Evolutionary conservation across 306 rosid genomes (phyloP).

Genomic region (Quercus mongolica): DNA sequence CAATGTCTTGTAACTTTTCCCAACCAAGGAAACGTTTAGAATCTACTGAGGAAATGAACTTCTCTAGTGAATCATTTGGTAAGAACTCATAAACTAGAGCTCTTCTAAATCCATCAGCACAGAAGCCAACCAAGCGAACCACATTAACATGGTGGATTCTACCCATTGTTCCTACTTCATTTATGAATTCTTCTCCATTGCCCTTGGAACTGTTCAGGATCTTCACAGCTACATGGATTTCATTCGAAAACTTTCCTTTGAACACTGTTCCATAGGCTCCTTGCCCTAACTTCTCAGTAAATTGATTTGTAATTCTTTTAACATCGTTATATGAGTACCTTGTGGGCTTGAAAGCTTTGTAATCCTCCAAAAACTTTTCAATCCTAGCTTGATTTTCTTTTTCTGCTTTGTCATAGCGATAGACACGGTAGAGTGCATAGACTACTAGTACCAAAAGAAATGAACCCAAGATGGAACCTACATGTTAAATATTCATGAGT

Average conservation of each 20-base stretch:
- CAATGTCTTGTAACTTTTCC: slow-evolving; percentile 30
- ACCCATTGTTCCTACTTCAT: slow-evolving; percentile 35
- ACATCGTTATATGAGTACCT: slow-evolving; percentile 30
- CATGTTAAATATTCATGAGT: not conserved
- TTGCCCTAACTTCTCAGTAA: slow-evolving; percentile 27
- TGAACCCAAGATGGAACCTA: slow-evolving; percentile 19
- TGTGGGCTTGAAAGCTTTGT: slow-evolving; percentile 24
- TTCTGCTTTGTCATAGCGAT: not conserved
- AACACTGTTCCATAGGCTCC: slow-evolving; percentile 28
- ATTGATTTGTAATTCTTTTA: slow-evolving; percentile 30
- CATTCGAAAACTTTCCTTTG: slow-evolving; percentile 24
- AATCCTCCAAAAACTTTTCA: slow-evolving; percentile 21
- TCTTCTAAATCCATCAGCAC: slow-evolving; percentile 25
- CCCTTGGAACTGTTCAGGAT: slow-evolving; percentile 13
- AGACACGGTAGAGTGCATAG: too few relatives aligned
- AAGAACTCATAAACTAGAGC: slow-evolving; percentile 29
- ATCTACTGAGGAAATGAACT: slow-evolving; percentile 21
- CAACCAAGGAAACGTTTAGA: slow-evolving; percentile 22
- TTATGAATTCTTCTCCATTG: slow-evolving; percentile 40
- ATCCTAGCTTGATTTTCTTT: slow-evolving; percentile 17
- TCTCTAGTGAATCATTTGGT: slow-evolving; percentile 35
- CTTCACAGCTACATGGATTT: slow-evolving; percentile 26
- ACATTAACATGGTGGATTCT: slow-evolving; percentile 37
- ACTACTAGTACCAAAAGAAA: not conserved
- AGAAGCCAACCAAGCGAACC: slow-evolving; percentile 30